Evolutionary conservation across 2,329 filamentous ascomycete genomes (phyloP).

Genomic region (Aulographum hederae): DNA sequence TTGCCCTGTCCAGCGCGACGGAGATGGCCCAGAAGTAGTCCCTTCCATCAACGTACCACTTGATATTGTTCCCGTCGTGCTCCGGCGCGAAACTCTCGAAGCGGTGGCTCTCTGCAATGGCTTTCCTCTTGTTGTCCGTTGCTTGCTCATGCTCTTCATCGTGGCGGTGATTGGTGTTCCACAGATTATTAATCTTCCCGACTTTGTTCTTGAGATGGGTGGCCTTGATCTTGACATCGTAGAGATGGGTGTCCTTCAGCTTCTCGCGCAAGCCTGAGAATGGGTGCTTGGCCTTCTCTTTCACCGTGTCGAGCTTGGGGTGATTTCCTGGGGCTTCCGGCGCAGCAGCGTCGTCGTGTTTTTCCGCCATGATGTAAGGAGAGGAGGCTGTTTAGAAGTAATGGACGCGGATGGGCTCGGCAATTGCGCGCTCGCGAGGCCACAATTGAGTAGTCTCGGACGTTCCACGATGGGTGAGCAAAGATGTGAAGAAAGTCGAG

Average conservation of each 20-base stretch:
- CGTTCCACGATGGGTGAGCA: too few relatives aligned
- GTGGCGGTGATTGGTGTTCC: slow-evolving; percentile 81
- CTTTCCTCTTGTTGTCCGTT: slow-evolving; percentile 63
- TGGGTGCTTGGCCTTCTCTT: slow-evolving; percentile 19
- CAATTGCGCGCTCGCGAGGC: too few relatives aligned
- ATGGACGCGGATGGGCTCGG: too few relatives aligned
- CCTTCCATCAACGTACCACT: slow-evolving; percentile 93
- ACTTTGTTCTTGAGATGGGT: slow-evolving; percentile 42
- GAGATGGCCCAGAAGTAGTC: slow-evolving; percentile 94
- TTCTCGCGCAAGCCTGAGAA: slow-evolving; percentile 23
- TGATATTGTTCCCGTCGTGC: slow-evolving; percentile 66
- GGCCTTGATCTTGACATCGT: slow-evolving; percentile 32
- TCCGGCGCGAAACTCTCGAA: slow-evolving; percentile 87
- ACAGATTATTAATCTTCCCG: slow-evolving; percentile 45
- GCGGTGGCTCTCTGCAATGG: slow-evolving; percentile 55
- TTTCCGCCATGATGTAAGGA: too few relatives aligned
- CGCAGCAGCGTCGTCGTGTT: too few relatives aligned
- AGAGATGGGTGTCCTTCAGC: slow-evolving; percentile 26
- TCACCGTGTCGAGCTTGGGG: slow-evolving; percentile 7
- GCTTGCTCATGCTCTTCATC: slow-evolving; percentile 80
- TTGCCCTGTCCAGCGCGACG: slow-evolving; percentile 70
- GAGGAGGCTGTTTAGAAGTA: too few relatives aligned
- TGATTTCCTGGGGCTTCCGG: too few relatives aligned
- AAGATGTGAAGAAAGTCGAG: too few relatives aligned
- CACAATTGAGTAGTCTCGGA: too few relatives aligned